These are phyloP conservation scores for Scenedesmus sp. DNA, from an alignment of 163 green algal species.

Conservation along the genomic window DNA sequence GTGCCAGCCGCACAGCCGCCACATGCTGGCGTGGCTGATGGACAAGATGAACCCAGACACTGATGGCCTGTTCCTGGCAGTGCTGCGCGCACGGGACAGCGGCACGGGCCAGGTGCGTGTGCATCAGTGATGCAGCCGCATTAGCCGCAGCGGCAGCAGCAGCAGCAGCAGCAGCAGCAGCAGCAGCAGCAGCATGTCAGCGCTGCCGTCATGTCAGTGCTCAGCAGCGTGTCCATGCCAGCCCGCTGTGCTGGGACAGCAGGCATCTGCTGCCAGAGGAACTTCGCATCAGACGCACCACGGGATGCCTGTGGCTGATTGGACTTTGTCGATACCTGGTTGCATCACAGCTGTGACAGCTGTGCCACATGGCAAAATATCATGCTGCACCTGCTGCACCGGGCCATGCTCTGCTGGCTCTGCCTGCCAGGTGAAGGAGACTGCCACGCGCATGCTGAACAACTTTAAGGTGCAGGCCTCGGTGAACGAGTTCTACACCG, in stretches of 20 bases:
- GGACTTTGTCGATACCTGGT: no score
- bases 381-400: background rate
- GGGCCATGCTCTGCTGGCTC: background rate
- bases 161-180: background rate
- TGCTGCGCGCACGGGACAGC: conserved; percentile 26
- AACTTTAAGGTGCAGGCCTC: conserved; percentile 47
- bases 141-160: background rate
- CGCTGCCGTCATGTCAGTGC: no score
- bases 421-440: conserved; percentile 43
- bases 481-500: conserved; percentile 47
- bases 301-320: no score
- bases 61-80: conserved; percentile 46
- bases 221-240: no score
- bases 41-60: conserved; percentile 43
- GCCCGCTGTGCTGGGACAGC: no score
- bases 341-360: no score
- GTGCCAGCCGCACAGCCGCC: conserved; percentile 40
- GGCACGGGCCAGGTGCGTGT: conserved; percentile 8
- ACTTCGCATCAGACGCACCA: no score
- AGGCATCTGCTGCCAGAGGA: no score
- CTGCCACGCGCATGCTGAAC: conserved; percentile 47
- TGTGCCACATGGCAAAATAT: no score
- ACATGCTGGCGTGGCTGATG: conserved; percentile 52
- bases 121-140: background rate
- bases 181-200: background rate